Evolutionary conservation across 202 grass and related monocot species (phyloP), one percentile per base, ranked within the genome.

Genomic region (Schoenoplectus triqueter): DNA sequence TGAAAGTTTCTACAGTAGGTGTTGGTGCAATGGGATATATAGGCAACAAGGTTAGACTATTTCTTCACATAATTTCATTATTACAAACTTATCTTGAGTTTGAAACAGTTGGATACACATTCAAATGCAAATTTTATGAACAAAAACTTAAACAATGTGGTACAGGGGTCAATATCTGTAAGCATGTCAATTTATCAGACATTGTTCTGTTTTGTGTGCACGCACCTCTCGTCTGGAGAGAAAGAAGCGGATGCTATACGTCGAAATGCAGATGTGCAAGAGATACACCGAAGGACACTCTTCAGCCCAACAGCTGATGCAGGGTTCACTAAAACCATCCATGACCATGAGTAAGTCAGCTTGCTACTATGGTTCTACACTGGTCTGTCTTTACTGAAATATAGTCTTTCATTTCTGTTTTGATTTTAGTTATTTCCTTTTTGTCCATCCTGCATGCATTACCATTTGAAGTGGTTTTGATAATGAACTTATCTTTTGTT

Each of bases 11-110:
- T 48, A 92, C 96, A 41, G 93, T 95, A 48, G 93, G 90, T 63
- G 95, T 98, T 52, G 95, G 95, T 56, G 90, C 91, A 88, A 98
- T 98, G 96, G 96, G 96, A 7, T 98, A 95, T 86, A 98, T 98
- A 64, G 96, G 93, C 77, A 98, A 94, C 90, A 98, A 92, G 86
- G 92, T 89, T 41, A 84, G 80, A 56, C 78, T 73, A 14, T 78
- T 86, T 78, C 39, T 42, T 78, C 39, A 78, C 56, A 78, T 14
- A 61, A 41, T 67, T 19, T 2, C 22, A 61, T 50, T 56, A 41
- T 47, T 50, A 31, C 31, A 31, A 31, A 31, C 31, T 31, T 31
- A 31, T 31, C 31, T 31, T 31, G 31, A 6, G 10, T 48, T n/a
- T 1, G n/a, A 15, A 73, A 50, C 6, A 49, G 17, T 48, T 73